phyloP scores from a whole-genome alignment of 176 grass and related monocot species.

The Carex kokanica region DNA sequence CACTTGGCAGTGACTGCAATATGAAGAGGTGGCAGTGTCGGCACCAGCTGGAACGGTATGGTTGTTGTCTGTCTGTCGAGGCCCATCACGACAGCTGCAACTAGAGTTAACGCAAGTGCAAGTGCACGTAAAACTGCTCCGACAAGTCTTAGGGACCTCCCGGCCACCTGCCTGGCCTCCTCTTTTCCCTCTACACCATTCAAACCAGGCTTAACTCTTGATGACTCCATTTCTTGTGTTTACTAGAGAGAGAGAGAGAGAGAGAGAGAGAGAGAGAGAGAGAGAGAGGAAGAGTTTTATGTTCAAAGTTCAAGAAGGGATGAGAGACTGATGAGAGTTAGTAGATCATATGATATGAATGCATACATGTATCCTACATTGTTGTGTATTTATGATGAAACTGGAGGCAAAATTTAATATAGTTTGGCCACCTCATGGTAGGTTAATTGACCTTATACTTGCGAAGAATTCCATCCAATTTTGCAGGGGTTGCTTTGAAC shows the following conservation, averaged over 20 bases:
- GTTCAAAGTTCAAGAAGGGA: not conserved
- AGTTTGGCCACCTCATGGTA: not conserved
- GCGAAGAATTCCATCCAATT: not conserved
- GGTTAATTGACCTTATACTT: too few species aligned
- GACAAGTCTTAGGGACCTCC: slow-evolving; percentile 9
- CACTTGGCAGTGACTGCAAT: slow-evolving; percentile 60
- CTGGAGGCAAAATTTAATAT: slow-evolving; percentile 6
- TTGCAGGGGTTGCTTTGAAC: not conserved
- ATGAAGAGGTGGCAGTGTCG: slow-evolving; percentile 40
- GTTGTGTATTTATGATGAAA: slow-evolving; percentile 19
- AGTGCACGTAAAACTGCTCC: slow-evolving; percentile 41
- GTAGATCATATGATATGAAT: slow-evolving; percentile 19
- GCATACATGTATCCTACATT: not conserved
- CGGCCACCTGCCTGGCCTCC: not conserved
- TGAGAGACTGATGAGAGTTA: not conserved
- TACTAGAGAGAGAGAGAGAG: slow-evolving; percentile 17
- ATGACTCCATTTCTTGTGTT: slow-evolving; percentile 44
- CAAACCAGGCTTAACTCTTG: slow-evolving; percentile 42
- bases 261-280: not conserved
- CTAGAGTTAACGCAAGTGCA: slow-evolving; percentile 42
- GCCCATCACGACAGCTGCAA: slow-evolving; percentile 55
- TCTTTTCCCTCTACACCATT: slow-evolving; percentile 34
- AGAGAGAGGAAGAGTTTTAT: not conserved
- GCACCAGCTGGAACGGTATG: slow-evolving; percentile 29
- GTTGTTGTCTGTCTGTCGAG: slow-evolving; percentile 44